A percentile compares a stretch with the other conserved stretches of the same genome.
Conservation (phyloP, 345 rosid species). For the Balakata baccata region DNA sequence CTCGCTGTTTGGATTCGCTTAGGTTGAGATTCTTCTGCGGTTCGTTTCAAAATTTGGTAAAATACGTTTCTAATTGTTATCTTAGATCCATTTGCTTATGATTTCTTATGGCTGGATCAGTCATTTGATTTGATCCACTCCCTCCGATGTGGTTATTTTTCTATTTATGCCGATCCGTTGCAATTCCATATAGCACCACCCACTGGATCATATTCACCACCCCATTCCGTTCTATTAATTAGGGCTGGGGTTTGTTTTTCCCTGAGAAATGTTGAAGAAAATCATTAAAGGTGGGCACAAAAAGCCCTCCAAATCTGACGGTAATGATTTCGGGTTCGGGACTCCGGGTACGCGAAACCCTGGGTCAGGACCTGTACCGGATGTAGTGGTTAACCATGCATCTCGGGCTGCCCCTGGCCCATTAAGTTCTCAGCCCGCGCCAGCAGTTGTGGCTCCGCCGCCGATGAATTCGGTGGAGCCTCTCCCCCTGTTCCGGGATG, state of each 20-base stretch:
- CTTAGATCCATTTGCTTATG: conserved; percentile 22
- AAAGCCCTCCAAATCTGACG: conserved; percentile 66
- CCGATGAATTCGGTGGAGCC: conserved; percentile 64
- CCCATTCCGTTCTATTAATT: background rate
- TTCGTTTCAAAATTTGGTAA: conserved; percentile 13
- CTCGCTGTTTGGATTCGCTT: background rate
- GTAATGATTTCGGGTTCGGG: conserved; percentile 45
- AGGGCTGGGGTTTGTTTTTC: conserved; percentile 22
- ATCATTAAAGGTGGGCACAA: conserved; percentile 69
- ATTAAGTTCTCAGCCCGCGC: conserved; percentile 17
- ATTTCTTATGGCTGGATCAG: conserved; percentile 2
- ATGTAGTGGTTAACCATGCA: conserved; percentile 66
- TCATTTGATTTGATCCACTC: background rate
- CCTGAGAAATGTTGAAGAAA: conserved; percentile 63
- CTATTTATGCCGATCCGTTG: conserved; percentile 31
- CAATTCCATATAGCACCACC: background rate
- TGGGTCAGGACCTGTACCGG: conserved; percentile 38
- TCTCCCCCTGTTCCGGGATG: conserved; percentile 62
- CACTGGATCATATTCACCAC: background rate
- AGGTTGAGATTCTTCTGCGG: background rate
- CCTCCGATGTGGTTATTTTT: conserved; percentile 7
- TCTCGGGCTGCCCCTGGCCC: conserved; percentile 43
- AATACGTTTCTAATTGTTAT: conserved; percentile 9
- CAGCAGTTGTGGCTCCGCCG: conserved; percentile 32
- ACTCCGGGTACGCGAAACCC: conserved; percentile 33